Conservation (phyloP, 768 basidiomycete species). For the Lentinula edodes region DNA sequence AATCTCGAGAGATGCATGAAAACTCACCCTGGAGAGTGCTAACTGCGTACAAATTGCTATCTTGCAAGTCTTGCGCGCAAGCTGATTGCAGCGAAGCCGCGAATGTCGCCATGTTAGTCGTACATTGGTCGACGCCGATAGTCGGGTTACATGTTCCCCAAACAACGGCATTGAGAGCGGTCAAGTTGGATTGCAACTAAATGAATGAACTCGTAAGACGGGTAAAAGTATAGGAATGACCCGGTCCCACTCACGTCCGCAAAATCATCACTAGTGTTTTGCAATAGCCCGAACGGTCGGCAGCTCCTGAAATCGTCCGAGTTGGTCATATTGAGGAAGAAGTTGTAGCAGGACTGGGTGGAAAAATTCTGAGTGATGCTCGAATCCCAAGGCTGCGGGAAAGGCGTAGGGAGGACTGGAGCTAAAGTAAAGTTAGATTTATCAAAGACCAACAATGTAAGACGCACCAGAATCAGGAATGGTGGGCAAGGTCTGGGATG, state of each 20-base stretch:
- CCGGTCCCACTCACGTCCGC: slow-evolving; percentile 29
- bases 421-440: neutral
- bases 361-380: slow-evolving; percentile 63
- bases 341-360: slow-evolving; percentile 55
- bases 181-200: slow-evolving; percentile 61
- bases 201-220: neutral
- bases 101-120: slow-evolving; percentile 65
- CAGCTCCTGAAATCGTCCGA: slow-evolving; percentile 60
- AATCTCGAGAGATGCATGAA: neutral
- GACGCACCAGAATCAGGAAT: slow-evolving; percentile 38
- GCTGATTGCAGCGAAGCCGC: slow-evolving; percentile 37
- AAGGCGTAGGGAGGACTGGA: slow-evolving; percentile 61
- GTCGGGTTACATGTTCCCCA: slow-evolving; percentile 80
- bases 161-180: slow-evolving; percentile 58
- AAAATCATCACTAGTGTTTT: slow-evolving; percentile 34
- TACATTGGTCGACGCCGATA: slow-evolving; percentile 42
- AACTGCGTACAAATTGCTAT: slow-evolving; percentile 45
- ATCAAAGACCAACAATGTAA: neutral
- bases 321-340: slow-evolving; percentile 74
- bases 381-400: slow-evolving; percentile 71
- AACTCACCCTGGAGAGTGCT: slow-evolving; percentile 51
- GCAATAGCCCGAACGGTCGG: slow-evolving; percentile 65
- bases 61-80: slow-evolving; percentile 53
- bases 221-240: neutral
- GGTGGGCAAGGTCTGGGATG: slow-evolving; percentile 33